Percentiles rank a stretch among this genome's conserved stretches.
These are phyloP conservation scores for Russula vinacea DNA, from an alignment of 768 basidiomycete genomes.

Conservation along the genomic window DNA sequence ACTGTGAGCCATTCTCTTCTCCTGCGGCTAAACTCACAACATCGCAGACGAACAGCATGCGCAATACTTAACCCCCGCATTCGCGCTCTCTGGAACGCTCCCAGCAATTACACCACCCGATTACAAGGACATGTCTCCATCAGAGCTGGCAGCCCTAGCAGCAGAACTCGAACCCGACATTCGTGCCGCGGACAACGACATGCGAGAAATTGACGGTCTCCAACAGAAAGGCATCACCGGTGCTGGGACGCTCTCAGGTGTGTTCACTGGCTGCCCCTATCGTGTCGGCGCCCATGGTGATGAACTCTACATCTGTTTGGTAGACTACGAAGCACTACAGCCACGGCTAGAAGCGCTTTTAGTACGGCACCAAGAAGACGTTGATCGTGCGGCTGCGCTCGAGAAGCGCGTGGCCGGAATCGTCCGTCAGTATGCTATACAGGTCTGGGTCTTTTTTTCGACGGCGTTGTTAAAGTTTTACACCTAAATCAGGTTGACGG, in stretches of 20 bases:
- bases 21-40: background rate
- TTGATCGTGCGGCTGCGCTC: slow-evolving; percentile 51
- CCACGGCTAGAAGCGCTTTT: slow-evolving; percentile 65
- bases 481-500: slow-evolving; percentile 59
- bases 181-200: slow-evolving; percentile 76
- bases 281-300: background rate
- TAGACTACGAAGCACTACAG: slow-evolving; percentile 62
- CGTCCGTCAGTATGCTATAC: slow-evolving; percentile 66
- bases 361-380: slow-evolving; percentile 57
- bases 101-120: slow-evolving; percentile 45
- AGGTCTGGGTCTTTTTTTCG: slow-evolving; percentile 43
- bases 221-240: slow-evolving; percentile 68
- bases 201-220: slow-evolving; percentile 70
- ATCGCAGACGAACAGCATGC: slow-evolving; percentile 73
- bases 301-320: background rate
- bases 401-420: slow-evolving; percentile 64
- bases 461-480: background rate
- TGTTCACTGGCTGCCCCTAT: background rate
- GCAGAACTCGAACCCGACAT: slow-evolving; percentile 82
- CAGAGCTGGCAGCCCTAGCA: slow-evolving; percentile 67
- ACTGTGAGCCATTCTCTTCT: slow-evolving; percentile 45
- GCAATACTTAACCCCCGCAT: slow-evolving; percentile 68
- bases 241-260: slow-evolving; percentile 69
- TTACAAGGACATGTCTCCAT: slow-evolving; percentile 62
- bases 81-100: slow-evolving; percentile 65